Base-by-base conservation (phyloP, 495 filamentous ascomycete species). In the Cudoniella acicularis region DNA sequence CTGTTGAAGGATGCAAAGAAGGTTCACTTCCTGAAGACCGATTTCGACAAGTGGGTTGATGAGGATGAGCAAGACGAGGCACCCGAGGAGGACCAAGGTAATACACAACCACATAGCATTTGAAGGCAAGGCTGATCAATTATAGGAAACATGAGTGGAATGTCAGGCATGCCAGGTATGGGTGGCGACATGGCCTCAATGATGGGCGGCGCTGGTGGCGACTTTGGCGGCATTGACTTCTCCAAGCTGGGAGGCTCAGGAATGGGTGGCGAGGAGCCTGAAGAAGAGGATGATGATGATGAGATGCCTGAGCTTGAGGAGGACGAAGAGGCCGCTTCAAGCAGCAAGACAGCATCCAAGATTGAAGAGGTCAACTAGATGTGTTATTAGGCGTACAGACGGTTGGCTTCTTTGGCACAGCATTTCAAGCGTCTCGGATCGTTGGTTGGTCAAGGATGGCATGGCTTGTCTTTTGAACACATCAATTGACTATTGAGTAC, bases 21-120 rank as follows among this genome's bases (percentile, higher is more conserved):
- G 81, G 70, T 87, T 52, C 94, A 98, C 79, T 98, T 94, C 85
- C 74, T 98, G 68, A 97, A 96, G 90, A 98, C 94, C 65, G 87
- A 98, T 74, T 98, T 98, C 67, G 91, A 97, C 76, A 98, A 98
- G 91, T 98, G 95, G 95, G 92, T 98, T 64, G 95, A 98, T 72
- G 94, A 98, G 84, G 94, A 98, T 72, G 94, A 98, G 82, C 94
- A 98, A 77, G 89, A 97, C 67, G 91, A 87, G 67, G 86, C 77
- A 17, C 75, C 80, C 21, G 93, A 96, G 40, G 91, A 96, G 27
- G 91, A 96, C 70, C 85, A 93, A 45, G 70, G 72, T 64, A 68
- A 57, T 70, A 70, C 23, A 16, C 18, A 36, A 25, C 3, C 9
- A 3, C 21, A 17, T 25, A 4, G 40, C 65, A 30, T 69, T 64